A percentile compares a stretch with the other conserved stretches of the same genome.
These are phyloP conservation scores for Cutaneotrichosporon sp. DNA, from an alignment of 1,284 basidiomycete genomes.

Conservation along the genomic window DNA sequence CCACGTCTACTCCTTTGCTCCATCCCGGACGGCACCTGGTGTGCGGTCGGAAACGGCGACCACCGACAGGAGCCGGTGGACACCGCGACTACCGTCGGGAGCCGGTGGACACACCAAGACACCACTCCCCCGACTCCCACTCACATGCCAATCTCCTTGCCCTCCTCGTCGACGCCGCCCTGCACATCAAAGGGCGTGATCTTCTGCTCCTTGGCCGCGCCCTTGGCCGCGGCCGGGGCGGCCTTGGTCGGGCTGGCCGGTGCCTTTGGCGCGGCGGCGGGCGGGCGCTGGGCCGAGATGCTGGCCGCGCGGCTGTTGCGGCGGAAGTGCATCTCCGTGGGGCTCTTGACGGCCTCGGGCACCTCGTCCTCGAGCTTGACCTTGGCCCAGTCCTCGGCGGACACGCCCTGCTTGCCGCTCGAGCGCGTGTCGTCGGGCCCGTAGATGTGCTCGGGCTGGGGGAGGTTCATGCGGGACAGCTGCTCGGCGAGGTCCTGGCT, in stretches of 20 bases:
- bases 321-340: constrained; percentile 42
- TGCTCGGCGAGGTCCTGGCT: constrained; percentile 49
- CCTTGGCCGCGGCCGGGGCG: background rate
- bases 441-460: constrained; percentile 54
- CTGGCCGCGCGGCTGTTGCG: constrained; percentile 25
- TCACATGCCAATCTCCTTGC: constrained; percentile 78
- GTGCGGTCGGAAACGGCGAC: too few relatives aligned
- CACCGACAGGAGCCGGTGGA: too few relatives aligned
- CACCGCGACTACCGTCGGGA: too few relatives aligned
- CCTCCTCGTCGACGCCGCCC: constrained; percentile 84
- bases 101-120: too few relatives aligned
- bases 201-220: constrained; percentile 65
- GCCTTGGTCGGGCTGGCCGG: constrained; percentile 12
- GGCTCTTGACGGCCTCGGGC: constrained; percentile 53
- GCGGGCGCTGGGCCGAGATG: background rate
- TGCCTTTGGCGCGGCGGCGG: constrained; percentile 23
- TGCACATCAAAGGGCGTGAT: constrained; percentile 99
- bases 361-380: constrained; percentile 50
- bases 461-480: constrained; percentile 51
- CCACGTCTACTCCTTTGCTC: too few relatives aligned
- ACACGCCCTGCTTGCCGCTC: constrained; percentile 39
- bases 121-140: too few relatives aligned
- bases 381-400: constrained; percentile 52
- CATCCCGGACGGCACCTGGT: too few relatives aligned
- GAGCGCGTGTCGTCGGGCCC: constrained; percentile 42